A percentile compares a stretch with the other conserved stretches of the same genome.
phyloP scores from a whole-genome alignment of 805 yeast species.

The Kuraishia ogatae region DNA sequence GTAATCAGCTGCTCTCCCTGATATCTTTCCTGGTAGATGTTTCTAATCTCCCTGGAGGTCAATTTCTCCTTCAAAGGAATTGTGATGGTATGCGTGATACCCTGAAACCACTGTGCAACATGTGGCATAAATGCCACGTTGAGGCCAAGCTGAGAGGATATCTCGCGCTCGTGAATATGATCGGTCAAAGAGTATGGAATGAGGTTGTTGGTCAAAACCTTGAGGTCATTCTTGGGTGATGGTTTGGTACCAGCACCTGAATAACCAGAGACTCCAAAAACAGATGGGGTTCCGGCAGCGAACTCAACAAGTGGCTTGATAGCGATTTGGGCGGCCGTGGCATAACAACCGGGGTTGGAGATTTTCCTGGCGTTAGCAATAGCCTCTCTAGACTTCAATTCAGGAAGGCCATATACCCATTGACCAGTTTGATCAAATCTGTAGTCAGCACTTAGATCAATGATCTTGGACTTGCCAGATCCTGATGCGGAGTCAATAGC shows the following conservation, averaged over 20 bases:
- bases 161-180: conserved; percentile 94
- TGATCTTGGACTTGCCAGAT: conserved; percentile 64
- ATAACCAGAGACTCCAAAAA: conserved; percentile 96
- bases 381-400: conserved; percentile 58
- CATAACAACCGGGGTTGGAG: conserved; percentile 97
- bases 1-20: conserved; percentile 80
- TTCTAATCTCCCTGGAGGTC: conserved; percentile 75
- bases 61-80: conserved; percentile 73
- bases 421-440: conserved; percentile 82
- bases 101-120: conserved; percentile 99
- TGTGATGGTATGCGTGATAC: conserved; percentile 85
- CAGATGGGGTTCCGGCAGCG: conserved; percentile 64
- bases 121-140: conserved; percentile 91
- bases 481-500: conserved; percentile 58
- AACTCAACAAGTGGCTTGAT: conserved; percentile 77
- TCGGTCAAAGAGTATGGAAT: conserved; percentile 95
- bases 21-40: conserved; percentile 80
- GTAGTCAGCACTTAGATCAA: conserved; percentile 93
- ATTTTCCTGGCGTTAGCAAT: conserved; percentile 73
- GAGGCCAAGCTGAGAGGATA: conserved; percentile 68
- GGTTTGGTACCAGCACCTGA: conserved; percentile 99
- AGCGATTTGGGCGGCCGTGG: conserved; percentile 95
- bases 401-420: conserved; percentile 96
- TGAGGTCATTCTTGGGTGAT: conserved; percentile 85
- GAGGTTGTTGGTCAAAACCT: conserved; percentile 67